A percentile compares a stretch with the other conserved stretches of the same genome.
These are phyloP conservation scores for Aphanocladium album DNA, from an alignment of 2,329 filamentous ascomycete species.

Conservation along the genomic window DNA sequence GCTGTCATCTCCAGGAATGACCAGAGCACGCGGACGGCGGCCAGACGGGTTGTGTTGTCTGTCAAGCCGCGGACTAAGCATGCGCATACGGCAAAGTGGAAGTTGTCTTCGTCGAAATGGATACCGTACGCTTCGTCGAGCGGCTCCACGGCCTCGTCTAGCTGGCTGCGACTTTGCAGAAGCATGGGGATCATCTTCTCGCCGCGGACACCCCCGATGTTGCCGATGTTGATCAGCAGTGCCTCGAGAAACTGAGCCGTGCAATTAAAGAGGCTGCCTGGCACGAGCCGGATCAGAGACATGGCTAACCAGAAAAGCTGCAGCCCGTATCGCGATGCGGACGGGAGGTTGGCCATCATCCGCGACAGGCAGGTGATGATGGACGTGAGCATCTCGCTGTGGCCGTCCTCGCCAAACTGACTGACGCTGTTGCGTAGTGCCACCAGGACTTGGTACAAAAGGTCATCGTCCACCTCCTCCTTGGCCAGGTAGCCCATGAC, in stretches of 20 bases:
- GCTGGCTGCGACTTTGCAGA: slow-evolving; percentile 53
- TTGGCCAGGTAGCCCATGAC: slow-evolving; percentile 67
- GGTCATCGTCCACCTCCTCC: slow-evolving; percentile 68
- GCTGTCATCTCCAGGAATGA: slow-evolving; percentile 47
- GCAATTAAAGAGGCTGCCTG: slow-evolving; percentile 59
- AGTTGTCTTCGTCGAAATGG: slow-evolving; percentile 58
- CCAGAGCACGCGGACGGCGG: slow-evolving; percentile 55
- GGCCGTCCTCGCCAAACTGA: slow-evolving; percentile 60
- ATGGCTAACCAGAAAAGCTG: slow-evolving; percentile 68
- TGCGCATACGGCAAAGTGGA: slow-evolving; percentile 63
- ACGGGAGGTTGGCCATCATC: slow-evolving; percentile 65
- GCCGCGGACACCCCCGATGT: slow-evolving; percentile 53
- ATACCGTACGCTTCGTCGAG: slow-evolving; percentile 63
- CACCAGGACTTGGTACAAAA: slow-evolving; percentile 66
- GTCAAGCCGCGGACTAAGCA: slow-evolving; percentile 60
- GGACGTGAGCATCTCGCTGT: slow-evolving; percentile 63
- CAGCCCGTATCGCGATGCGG: slow-evolving; percentile 61
- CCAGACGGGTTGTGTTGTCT: slow-evolving; percentile 54
- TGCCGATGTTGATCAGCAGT: slow-evolving; percentile 59
- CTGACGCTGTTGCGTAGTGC: slow-evolving; percentile 59
- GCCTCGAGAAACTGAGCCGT: slow-evolving; percentile 61
- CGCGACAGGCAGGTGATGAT: slow-evolving; percentile 64
- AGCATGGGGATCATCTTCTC: slow-evolving; percentile 56
- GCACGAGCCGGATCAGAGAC: slow-evolving; percentile 60
- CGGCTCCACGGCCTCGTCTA: slow-evolving; percentile 57